A percentile compares a stretch with the other conserved stretches of the same genome.
Evolutionary conservation across 768 basidiomycete genomes (phyloP).

Genomic region (Serendipita sp.): DNA sequence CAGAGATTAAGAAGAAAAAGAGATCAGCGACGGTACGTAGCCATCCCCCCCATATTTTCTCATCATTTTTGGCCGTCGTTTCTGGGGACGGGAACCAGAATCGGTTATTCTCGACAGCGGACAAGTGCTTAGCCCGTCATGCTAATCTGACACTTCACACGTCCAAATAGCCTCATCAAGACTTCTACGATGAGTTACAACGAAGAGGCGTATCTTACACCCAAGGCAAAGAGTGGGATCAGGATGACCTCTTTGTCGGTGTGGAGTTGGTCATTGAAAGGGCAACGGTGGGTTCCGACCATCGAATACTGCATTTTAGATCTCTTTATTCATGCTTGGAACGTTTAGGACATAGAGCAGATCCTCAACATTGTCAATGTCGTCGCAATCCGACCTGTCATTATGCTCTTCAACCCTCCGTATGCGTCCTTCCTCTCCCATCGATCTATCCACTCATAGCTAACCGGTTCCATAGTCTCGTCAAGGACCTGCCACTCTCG

Average conservation of each 20-base stretch:
- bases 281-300: neutral
- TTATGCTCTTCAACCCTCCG: neutral
- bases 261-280: neutral
- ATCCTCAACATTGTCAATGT: neutral
- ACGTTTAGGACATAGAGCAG: slow-evolving; percentile 1
- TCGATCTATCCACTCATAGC: neutral
- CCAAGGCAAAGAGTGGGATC: neutral
- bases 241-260: neutral
- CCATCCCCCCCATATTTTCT: neutral
- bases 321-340: neutral
- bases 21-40: neutral
- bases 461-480: neutral
- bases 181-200: neutral
- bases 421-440: neutral
- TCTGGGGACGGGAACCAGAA: neutral
- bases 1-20: neutral
- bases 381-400: slow-evolving; percentile 3
- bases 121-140: neutral
- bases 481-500: neutral
- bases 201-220: neutral
- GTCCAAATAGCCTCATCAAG: slow-evolving; percentile 2
- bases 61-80: neutral
- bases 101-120: neutral
- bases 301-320: neutral
- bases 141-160: neutral